Evolutionary conservation across 2,329 filamentous ascomycete species (phyloP).

Genomic region (Pleochaeta shiraiana): DNA sequence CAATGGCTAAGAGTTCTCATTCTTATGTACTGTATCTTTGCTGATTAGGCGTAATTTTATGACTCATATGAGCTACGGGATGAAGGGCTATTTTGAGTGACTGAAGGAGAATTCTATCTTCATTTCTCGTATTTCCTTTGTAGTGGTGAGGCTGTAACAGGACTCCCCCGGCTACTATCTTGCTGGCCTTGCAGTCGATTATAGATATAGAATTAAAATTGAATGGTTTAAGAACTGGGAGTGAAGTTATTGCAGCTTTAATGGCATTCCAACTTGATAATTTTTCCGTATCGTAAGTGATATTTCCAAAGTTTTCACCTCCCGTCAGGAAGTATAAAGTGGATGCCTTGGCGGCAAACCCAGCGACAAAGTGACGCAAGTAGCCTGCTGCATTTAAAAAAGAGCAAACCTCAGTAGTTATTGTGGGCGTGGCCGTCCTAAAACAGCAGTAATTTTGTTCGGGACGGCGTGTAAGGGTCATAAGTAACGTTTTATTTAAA

Average conservation of each 20-base stretch:
- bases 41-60: not conserved
- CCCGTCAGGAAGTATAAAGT: not conserved
- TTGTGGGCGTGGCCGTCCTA: not conserved
- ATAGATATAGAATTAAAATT: not conserved
- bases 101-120: not conserved
- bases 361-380: not conserved
- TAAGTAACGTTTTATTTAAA: too few relatives aligned
- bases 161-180: not conserved
- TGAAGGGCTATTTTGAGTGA: not conserved
- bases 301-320: not conserved
- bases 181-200: not conserved
- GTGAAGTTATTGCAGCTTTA: not conserved
- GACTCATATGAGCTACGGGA: not conserved
- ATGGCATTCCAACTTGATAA: not conserved
- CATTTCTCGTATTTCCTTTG: not conserved
- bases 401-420: not conserved
- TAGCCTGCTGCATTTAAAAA: not conserved
- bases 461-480: not conserved
- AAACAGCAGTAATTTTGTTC: not conserved
- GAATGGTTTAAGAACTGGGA: not conserved
- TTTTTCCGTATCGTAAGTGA: not conserved
- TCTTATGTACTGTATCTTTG: conserved; percentile 2
- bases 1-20: conserved; percentile 4
- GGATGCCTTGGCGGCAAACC: not conserved
- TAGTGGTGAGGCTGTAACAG: not conserved